Evolutionary conservation across 2,329 filamentous ascomycete species (phyloP).

Genomic region (Myriosclerotinia curreyana): DNA sequence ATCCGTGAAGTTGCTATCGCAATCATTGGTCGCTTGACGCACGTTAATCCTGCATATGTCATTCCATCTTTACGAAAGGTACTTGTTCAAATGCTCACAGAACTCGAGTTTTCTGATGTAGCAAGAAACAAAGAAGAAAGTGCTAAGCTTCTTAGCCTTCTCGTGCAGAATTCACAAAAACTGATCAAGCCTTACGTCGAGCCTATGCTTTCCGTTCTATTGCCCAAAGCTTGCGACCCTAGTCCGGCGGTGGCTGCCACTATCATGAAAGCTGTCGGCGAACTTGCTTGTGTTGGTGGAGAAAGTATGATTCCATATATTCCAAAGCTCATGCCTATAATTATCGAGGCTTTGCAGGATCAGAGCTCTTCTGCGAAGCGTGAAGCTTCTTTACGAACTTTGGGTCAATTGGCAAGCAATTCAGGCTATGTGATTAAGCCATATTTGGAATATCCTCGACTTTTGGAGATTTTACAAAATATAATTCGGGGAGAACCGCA

Average conservation of each 20-base stretch:
- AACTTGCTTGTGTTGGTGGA: constrained; percentile 89
- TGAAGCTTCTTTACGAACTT: constrained; percentile 83
- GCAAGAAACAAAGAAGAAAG: constrained; percentile 95
- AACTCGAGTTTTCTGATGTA: constrained; percentile 94
- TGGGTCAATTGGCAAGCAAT: constrained; percentile 91
- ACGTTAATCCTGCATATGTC: constrained; percentile 93
- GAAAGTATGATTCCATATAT: constrained; percentile 93
- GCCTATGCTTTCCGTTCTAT: constrained; percentile 89
- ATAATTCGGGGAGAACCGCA: constrained; percentile 90
- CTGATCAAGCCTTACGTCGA: constrained; percentile 96
- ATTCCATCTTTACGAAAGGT: constrained; percentile 94
- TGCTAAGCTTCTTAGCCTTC: constrained; percentile 83
- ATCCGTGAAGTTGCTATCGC: constrained; percentile 94
- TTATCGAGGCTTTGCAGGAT: constrained; percentile 90
- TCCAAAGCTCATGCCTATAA: constrained; percentile 87
- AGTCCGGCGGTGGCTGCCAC: constrained; percentile 89
- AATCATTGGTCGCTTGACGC: constrained; percentile 90
- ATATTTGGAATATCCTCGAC: constrained; percentile 89
- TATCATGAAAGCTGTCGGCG: constrained; percentile 91
- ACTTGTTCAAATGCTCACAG: constrained; percentile 91
- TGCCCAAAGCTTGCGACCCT: constrained; percentile 84
- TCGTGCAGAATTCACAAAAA: constrained; percentile 88
- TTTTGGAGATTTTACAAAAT: constrained; percentile 86
- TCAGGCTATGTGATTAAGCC: constrained; percentile 97
- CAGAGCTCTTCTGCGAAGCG: constrained; percentile 86